Conservation (phyloP, 1,284 basidiomycete species). For the Trichosporon faecale region DNA sequence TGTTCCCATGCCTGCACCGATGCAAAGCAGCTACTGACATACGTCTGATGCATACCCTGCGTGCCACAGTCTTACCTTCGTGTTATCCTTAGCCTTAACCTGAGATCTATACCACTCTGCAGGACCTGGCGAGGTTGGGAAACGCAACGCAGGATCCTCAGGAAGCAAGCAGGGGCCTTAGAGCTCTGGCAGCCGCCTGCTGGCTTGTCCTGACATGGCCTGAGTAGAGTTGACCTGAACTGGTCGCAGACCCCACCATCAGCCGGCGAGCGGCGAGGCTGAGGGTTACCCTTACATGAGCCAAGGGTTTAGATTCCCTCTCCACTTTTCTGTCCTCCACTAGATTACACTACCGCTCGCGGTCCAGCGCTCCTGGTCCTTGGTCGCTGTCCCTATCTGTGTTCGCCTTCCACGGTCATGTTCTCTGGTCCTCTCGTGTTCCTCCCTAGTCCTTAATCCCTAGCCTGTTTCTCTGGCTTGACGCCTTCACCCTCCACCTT, state of each 20-base stretch:
- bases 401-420: background rate
- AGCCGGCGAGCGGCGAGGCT: background rate
- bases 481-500: background rate
- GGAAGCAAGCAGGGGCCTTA: background rate
- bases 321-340: constrained; percentile 7
- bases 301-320: background rate
- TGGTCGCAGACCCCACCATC: background rate
- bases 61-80: background rate
- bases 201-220: background rate
- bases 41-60: constrained; percentile 1
- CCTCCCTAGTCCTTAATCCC: background rate
- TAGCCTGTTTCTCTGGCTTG: background rate
- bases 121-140: background rate
- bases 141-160: background rate
- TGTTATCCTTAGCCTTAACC: background rate
- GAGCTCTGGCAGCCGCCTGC: background rate
- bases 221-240: background rate
- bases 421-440: background rate
- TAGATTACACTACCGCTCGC: background rate
- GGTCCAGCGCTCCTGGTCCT: background rate
- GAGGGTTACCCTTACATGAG: background rate
- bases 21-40: background rate
- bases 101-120: background rate
- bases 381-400: background rate
- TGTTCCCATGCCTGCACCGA: background rate